A percentile compares a stretch with the other conserved stretches of the same genome.
Conservation (phyloP, 2,329 filamentous ascomycete genomes). For the Hymenoscyphus repandus region DNA sequence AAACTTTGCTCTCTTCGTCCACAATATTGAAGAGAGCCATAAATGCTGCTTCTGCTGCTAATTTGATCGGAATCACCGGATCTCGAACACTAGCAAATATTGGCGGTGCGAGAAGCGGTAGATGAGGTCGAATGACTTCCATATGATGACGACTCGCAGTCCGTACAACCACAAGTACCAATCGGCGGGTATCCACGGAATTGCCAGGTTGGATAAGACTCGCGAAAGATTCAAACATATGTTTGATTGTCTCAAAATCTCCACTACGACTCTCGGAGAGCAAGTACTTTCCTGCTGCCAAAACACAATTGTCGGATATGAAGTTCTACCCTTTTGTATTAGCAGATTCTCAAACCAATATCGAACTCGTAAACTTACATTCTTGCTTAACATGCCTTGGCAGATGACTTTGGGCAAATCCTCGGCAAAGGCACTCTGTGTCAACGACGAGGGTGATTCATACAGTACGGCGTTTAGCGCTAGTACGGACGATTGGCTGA, state of each 20-base stretch:
- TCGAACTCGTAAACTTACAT: slow-evolving; percentile 47
- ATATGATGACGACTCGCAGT: slow-evolving; percentile 76
- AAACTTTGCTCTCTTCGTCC: slow-evolving; percentile 77
- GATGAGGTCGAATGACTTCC: slow-evolving; percentile 75
- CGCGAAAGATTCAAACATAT: slow-evolving; percentile 74
- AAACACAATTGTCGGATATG: slow-evolving; percentile 80
- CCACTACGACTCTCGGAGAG: slow-evolving; percentile 61
- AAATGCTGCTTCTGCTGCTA: slow-evolving; percentile 92
- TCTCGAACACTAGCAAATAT: slow-evolving; percentile 90
- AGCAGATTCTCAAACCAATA: not conserved
- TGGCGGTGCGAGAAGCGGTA: slow-evolving; percentile 72
- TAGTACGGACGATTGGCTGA: slow-evolving; percentile 73
- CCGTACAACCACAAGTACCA: slow-evolving; percentile 81
- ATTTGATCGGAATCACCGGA: slow-evolving; percentile 87
- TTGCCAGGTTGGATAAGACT: slow-evolving; percentile 70
- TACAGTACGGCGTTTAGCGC: slow-evolving; percentile 84
- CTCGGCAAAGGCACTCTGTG: slow-evolving; percentile 59
- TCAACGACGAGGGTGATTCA: slow-evolving; percentile 69
- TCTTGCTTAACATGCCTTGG: slow-evolving; percentile 72
- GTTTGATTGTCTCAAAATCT: slow-evolving; percentile 71
- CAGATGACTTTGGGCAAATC: slow-evolving; percentile 74
- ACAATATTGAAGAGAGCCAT: slow-evolving; percentile 85
- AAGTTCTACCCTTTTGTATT: slow-evolving; percentile 52
- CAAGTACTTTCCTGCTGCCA: slow-evolving; percentile 88
- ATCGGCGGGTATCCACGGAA: slow-evolving; percentile 75